These are phyloP conservation scores for Cylindrotheca closterium DNA, from an alignment of 108 stramenopile species.

Conservation along the genomic window DNA sequence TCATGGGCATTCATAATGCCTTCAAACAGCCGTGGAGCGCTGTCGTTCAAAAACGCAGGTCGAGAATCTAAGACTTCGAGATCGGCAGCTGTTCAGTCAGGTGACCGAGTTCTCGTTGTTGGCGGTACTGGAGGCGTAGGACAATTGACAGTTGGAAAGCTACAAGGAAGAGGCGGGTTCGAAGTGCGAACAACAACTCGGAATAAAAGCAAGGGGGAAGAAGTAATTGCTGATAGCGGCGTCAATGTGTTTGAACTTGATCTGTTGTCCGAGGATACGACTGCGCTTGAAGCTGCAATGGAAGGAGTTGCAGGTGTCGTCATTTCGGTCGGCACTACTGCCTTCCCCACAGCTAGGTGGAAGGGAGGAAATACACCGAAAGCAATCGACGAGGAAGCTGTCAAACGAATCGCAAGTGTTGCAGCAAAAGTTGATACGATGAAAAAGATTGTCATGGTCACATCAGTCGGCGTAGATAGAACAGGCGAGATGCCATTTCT, in stretches of 20 bases:
- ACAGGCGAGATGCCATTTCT: slow-evolving; percentile 64
- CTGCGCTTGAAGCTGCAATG: slow-evolving; percentile 20
- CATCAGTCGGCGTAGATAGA: slow-evolving; percentile 62
- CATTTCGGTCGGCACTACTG: slow-evolving; percentile 67
- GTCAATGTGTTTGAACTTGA: slow-evolving; percentile 38
- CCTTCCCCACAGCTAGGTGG: slow-evolving; percentile 65
- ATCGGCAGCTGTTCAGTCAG: slow-evolving; percentile 9
- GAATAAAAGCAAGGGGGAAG: slow-evolving; percentile 3
- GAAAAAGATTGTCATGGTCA: slow-evolving; percentile 46
- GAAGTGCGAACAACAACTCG: slow-evolving; percentile 22
- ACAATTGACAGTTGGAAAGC: slow-evolving; percentile 31
- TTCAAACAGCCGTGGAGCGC: too few species aligned
- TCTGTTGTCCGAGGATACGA: slow-evolving; percentile 16
- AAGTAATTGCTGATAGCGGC: slow-evolving; percentile 15
- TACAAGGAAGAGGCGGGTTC: slow-evolving; percentile 8
- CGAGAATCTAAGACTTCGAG: too few species aligned
- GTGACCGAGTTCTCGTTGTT: slow-evolving; percentile 37
- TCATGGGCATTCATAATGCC: too few species aligned
- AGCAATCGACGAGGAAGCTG: slow-evolving; percentile 46
- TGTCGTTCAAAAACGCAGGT: too few species aligned
- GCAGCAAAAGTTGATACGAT: slow-evolving; percentile 6
- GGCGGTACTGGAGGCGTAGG: slow-evolving; percentile 41
- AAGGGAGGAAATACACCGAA: slow-evolving; percentile 65
- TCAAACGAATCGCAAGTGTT: slow-evolving; percentile 10
- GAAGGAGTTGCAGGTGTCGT: slow-evolving; percentile 47